phyloP scores from a whole-genome alignment of 306 rosid genomes.

The Acacia melanoxylon region DNA sequence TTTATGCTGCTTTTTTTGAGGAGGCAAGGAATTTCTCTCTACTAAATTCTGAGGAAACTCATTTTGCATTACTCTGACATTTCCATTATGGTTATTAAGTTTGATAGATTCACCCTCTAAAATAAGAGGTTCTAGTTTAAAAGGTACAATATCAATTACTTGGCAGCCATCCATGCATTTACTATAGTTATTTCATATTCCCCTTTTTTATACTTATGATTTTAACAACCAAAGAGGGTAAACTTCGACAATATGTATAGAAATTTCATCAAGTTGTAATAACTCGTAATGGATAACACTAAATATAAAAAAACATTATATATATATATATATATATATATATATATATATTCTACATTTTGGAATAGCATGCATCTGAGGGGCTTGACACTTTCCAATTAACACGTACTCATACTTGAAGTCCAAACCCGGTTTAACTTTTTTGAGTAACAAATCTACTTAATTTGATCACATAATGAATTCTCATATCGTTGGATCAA shows the following conservation, averaged over 20 bases:
- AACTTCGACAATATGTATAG: not conserved
- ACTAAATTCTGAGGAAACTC: not conserved
- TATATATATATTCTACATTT: not conserved
- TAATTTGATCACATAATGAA: not conserved
- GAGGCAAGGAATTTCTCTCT: not conserved
- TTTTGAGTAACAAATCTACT: not conserved
- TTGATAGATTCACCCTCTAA: too few relatives aligned
- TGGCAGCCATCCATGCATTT: too few relatives aligned
- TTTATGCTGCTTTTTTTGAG: not conserved
- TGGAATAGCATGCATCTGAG: not conserved
- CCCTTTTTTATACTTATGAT: too few relatives aligned
- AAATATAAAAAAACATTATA: too few relatives aligned
- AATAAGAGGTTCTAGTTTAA: too few relatives aligned
- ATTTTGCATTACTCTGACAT: not conserved
- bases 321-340: too few relatives aligned
- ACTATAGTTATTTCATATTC: too few relatives aligned
- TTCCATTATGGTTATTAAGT: too few relatives aligned
- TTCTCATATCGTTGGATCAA: too few relatives aligned
- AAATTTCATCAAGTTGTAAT: not conserved
- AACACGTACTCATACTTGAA: not conserved
- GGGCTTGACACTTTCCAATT: not conserved
- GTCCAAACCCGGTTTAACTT: not conserved
- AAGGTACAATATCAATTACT: too few relatives aligned
- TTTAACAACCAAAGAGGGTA: too few relatives aligned
- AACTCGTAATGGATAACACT: not conserved